Base-by-base conservation (phyloP, 2,329 filamentous ascomycete species). In the Alternaria panax region DNA sequence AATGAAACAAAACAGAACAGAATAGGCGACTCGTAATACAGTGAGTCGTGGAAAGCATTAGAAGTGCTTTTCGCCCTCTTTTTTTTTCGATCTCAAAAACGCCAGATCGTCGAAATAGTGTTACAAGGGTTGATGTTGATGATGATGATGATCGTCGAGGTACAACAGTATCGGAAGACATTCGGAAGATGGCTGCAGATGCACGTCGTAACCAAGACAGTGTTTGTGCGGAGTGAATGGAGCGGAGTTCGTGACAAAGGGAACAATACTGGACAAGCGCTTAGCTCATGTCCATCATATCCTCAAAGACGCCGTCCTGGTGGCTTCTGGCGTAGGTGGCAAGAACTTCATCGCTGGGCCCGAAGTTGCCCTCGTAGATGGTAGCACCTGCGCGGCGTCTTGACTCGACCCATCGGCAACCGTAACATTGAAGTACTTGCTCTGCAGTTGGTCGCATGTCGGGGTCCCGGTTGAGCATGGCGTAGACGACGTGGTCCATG, bases 341-440 rank as follows among this genome's bases (percentile, higher is more conserved):
- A 54, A 88, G 80, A 20, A 88, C 81, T 63, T 88, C 85, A 64
- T 89, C 89, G 24, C 85, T 85, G 30, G 94, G 94, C 4, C 95
- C 95, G 91, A 93, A 99, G 75, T 92, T 95, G 63, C 95, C 95
- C 80, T 99, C 95, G 70, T 91, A 99, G 53, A 99, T 89, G 0
- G 93, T 97, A n/a, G 95, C 95, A 43, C 93, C 92, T 11, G 93
- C 92, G 55, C 90, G 88, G 55, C 93, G 88, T 63, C 93, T 88
- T 51, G 83, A 81, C 54, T 88, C 86, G 30, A 96, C 90, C 91
- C 95, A 99, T 62, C 85, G 86, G 52, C 97, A 85, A 24, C 92
- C 92, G 48, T 89, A 87, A 1, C 89, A 86, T 45, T 86, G 80
- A 46, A 97, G 85, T 11, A 99, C 80, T 64, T 96, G 86, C 52